A percentile compares a stretch with the other conserved stretches of the same genome.
phyloP scores from a whole-genome alignment of 441 rosid genomes.

The Erodium moschatum region DNA sequence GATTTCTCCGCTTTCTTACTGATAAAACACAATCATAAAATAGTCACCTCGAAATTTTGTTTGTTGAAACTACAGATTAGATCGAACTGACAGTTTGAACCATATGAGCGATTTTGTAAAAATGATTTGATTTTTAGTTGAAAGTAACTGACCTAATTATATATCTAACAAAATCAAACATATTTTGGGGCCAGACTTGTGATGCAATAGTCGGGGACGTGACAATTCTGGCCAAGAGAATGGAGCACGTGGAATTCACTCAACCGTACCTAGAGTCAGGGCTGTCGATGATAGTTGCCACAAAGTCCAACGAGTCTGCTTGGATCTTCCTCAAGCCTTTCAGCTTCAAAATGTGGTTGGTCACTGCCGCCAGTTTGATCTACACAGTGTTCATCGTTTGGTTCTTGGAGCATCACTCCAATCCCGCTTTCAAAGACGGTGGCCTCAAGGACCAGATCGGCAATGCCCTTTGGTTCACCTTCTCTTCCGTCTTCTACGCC shows the following conservation, averaged over 20 bases:
- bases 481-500: constrained; percentile 34
- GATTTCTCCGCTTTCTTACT: too few relatives aligned
- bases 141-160: too few relatives aligned
- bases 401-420: constrained; percentile 25
- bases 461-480: constrained; percentile 36
- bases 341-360: constrained; percentile 30
- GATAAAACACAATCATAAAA: too few relatives aligned
- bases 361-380: constrained; percentile 21
- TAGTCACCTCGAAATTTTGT: too few relatives aligned
- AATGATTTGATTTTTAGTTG: too few relatives aligned
- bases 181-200: constrained; percentile 19
- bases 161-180: too few relatives aligned
- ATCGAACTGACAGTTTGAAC: too few relatives aligned
- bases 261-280: constrained; percentile 32
- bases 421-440: constrained; percentile 24
- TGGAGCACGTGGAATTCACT: constrained; percentile 26
- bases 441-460: constrained; percentile 26
- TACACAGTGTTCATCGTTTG: constrained; percentile 30
- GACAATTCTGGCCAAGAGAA: constrained; percentile 25
- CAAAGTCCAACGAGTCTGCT: constrained; percentile 10
- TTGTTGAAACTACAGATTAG: too few relatives aligned
- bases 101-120: too few relatives aligned
- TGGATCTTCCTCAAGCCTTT: constrained; percentile 34
- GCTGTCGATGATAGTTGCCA: constrained; percentile 26
- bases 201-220: constrained; percentile 31